Evolutionary conservation across 2,329 filamentous ascomycete genomes (phyloP).

Genomic region (Cadophora sp.): DNA sequence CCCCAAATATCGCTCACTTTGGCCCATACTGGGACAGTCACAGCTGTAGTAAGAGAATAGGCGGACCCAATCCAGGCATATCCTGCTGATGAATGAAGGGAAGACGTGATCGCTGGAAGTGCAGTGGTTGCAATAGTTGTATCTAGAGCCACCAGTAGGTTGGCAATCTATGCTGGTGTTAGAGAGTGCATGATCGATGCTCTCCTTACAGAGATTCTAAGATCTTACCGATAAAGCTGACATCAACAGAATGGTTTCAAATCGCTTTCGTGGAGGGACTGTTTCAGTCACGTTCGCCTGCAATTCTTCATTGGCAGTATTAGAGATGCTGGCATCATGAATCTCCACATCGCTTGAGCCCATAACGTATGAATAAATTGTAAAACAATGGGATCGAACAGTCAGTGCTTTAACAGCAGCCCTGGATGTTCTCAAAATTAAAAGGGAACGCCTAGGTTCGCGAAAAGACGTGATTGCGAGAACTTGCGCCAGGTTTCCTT

Average conservation of each 20-base stretch:
- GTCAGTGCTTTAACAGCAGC: background rate
- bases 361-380: background rate
- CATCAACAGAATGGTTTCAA: background rate
- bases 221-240: conserved; percentile 12
- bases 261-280: background rate
- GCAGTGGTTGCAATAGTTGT: conserved; percentile 49
- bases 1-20: conserved; percentile 73
- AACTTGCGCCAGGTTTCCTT: too few relatives aligned
- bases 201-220: too few relatives aligned
- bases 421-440: background rate
- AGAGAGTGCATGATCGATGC: too few relatives aligned
- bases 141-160: background rate
- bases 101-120: conserved; percentile 48
- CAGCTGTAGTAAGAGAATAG: conserved; percentile 54
- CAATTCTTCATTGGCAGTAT: background rate
- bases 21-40: conserved; percentile 52
- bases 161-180: background rate
- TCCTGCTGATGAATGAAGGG: conserved; percentile 50
- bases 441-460: background rate
- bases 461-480: too few relatives aligned
- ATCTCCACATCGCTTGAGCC: background rate
- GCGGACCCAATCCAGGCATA: conserved; percentile 61
- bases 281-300: background rate
- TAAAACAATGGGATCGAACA: background rate
- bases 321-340: background rate